Conservation (phyloP, 805 yeast genomes). For the Pichia nanzhaoensis region DNA sequence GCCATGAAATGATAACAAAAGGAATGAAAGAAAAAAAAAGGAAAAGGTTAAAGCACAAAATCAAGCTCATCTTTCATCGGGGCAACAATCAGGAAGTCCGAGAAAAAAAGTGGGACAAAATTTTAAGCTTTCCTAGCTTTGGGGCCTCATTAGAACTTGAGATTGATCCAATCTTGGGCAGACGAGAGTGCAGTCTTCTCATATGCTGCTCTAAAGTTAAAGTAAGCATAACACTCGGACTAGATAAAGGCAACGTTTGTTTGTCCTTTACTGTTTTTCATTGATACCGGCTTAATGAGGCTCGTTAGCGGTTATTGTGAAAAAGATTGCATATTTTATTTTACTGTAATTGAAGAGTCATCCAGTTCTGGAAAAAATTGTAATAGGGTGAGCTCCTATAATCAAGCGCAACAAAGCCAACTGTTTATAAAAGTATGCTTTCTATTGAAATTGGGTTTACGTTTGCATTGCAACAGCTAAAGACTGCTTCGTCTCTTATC, state of each 20-base stretch:
- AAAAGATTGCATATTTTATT: constrained; percentile 8
- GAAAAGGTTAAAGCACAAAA: background rate
- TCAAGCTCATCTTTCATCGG: background rate
- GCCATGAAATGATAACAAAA: background rate
- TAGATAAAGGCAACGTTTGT: constrained; percentile 46
- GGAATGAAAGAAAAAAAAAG: background rate
- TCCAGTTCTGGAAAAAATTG: too few relatives aligned
- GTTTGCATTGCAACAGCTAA: constrained; percentile 28
- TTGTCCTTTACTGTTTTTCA: constrained; percentile 39
- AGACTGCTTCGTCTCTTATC: constrained; percentile 50
- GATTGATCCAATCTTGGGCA: constrained; percentile 42
- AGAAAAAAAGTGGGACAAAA: too few relatives aligned
- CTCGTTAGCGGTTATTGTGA: constrained; percentile 8
- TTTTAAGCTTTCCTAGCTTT: too few relatives aligned
- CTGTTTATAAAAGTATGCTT: constrained; percentile 45
- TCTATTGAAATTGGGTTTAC: constrained; percentile 42
- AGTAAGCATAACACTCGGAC: constrained; percentile 40
- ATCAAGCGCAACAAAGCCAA: constrained; percentile 46
- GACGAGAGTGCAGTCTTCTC: constrained; percentile 38
- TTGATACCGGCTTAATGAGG: constrained; percentile 27
- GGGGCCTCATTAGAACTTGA: too few relatives aligned
- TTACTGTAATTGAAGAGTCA: background rate
- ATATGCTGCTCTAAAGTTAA: constrained; percentile 44
- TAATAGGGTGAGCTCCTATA: constrained; percentile 17
- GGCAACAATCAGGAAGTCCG: background rate